Percentiles rank a stretch among this genome's conserved stretches.
Evolutionary conservation across 306 rosid species (phyloP).

Genomic region (Pyrus betulifolia): DNA sequence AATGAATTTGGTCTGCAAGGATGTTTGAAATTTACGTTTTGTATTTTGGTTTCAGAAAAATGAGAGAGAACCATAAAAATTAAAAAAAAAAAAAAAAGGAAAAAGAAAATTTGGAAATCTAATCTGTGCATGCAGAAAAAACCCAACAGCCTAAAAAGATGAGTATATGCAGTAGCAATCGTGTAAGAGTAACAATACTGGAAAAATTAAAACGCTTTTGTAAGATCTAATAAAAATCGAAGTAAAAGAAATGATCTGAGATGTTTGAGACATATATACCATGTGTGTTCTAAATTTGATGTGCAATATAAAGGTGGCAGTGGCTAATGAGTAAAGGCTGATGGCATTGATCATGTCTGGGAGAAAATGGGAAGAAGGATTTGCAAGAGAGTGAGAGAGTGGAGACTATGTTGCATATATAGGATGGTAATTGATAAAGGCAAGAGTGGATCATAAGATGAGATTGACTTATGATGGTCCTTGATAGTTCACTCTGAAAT

Average conservation of each 20-base stretch:
- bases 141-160: too few relatives aligned
- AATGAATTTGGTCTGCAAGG: too few relatives aligned
- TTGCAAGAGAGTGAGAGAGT: background rate
- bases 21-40: too few relatives aligned
- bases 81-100: too few relatives aligned
- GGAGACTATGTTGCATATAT: background rate
- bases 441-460: background rate
- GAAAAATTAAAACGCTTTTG: background rate
- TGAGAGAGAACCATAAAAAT: too few relatives aligned
- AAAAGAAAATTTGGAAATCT: too few relatives aligned
- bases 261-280: slow-evolving; percentile 6
- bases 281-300: background rate
- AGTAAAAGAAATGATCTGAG: background rate
- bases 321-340: background rate
- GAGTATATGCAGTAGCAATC: too few relatives aligned
- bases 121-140: too few relatives aligned
- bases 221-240: background rate
- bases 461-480: too few relatives aligned
- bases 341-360: background rate
- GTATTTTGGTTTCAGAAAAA: too few relatives aligned
- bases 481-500: too few relatives aligned
- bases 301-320: background rate
- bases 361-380: background rate
- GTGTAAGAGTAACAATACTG: too few relatives aligned
- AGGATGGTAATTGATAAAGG: background rate